Conservation (phyloP, 306 rosid species). For the Luffa acutangula region DNA sequence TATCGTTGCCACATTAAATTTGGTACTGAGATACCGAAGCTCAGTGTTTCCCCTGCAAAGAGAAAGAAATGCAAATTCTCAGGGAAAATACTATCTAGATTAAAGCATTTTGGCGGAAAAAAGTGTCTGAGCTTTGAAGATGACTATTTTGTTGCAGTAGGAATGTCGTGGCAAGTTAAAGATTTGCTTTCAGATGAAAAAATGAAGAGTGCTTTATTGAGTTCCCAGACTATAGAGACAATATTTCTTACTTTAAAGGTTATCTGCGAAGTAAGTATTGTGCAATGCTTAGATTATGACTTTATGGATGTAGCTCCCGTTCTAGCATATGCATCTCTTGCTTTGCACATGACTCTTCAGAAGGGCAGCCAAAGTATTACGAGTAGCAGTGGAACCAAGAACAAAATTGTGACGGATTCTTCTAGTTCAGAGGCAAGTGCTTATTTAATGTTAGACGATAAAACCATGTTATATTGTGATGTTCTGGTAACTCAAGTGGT, state of each 20-base stretch:
- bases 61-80: slow-evolving; percentile 35
- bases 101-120: slow-evolving; percentile 40
- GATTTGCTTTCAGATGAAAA: slow-evolving; percentile 56
- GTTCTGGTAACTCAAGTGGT: background rate
- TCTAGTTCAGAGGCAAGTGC: slow-evolving; percentile 51
- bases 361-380: slow-evolving; percentile 23
- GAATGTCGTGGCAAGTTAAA: slow-evolving; percentile 79
- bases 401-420: slow-evolving; percentile 27
- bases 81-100: slow-evolving; percentile 33
- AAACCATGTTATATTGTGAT: background rate
- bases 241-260: slow-evolving; percentile 49
- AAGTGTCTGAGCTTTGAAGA: slow-evolving; percentile 44
- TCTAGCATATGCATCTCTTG: slow-evolving; percentile 64
- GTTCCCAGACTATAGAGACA: slow-evolving; percentile 39
- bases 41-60: slow-evolving; percentile 31
- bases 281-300: slow-evolving; percentile 42
- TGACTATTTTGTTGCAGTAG: slow-evolving; percentile 68
- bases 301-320: slow-evolving; percentile 54
- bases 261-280: slow-evolving; percentile 62
- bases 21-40: slow-evolving; percentile 43
- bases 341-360: slow-evolving; percentile 50
- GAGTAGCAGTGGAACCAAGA: slow-evolving; percentile 21
- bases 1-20: slow-evolving; percentile 70
- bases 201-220: slow-evolving; percentile 41
- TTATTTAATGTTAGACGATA: background rate